A percentile compares a stretch with the other conserved stretches of the same genome.
These are phyloP conservation scores for Bretschneidera sinensis DNA, from an alignment of 345 rosid genomes.

Conservation along the genomic window DNA sequence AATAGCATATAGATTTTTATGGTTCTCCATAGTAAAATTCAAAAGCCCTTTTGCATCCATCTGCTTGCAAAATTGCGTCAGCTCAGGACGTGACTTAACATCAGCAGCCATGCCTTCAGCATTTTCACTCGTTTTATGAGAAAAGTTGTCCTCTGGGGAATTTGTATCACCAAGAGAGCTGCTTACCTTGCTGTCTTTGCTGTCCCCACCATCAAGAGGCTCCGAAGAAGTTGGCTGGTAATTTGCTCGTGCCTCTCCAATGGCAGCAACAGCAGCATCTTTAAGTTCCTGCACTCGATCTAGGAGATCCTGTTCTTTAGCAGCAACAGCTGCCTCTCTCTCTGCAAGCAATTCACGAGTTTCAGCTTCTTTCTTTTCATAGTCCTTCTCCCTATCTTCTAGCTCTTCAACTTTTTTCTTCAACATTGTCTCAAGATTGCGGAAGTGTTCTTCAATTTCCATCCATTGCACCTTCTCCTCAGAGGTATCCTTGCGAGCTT, in stretches of 20 bases:
- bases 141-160: conserved; percentile 37
- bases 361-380: conserved; percentile 37
- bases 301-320: conserved; percentile 47
- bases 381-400: conserved; percentile 46
- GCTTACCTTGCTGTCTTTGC: conserved; percentile 49
- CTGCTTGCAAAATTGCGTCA: conserved; percentile 51
- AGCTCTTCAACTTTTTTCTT: conserved; percentile 40
- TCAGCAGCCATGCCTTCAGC: conserved; percentile 32
- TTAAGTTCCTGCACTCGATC: conserved; percentile 58
- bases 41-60: conserved; percentile 64
- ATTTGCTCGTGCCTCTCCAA: conserved; percentile 34
- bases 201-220: conserved; percentile 25
- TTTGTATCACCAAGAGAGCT: conserved; percentile 39
- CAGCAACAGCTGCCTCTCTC: conserved; percentile 41
- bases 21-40: conserved; percentile 41
- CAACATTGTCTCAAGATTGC: conserved; percentile 30
- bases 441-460: conserved; percentile 49
- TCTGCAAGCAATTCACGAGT: conserved; percentile 29
- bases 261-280: conserved; percentile 55
- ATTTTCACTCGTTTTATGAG: conserved; percentile 33
- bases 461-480: conserved; percentile 36
- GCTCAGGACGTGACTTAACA: conserved; percentile 45
- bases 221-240: conserved; percentile 25
- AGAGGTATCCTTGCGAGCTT: conserved; percentile 29
- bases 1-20: conserved; percentile 35